Evolutionary conservation across 2,329 filamentous ascomycete genomes (phyloP).

Genomic region (Penicillium sp.): DNA sequence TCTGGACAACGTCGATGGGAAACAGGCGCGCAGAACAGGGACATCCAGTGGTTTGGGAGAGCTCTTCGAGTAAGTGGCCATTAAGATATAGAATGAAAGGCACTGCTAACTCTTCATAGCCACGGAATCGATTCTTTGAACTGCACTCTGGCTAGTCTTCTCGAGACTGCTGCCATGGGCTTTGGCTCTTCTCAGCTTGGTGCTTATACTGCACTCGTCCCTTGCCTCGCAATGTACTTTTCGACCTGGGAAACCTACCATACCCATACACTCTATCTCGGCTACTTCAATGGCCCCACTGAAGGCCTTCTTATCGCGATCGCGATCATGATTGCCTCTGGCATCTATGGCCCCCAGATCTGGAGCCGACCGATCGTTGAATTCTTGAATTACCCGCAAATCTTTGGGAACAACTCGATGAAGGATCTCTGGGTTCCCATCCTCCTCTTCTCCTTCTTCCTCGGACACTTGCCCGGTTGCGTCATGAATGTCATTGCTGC

Average conservation of each 20-base stretch:
- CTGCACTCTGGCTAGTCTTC: constrained; percentile 82
- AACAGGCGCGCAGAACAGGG: constrained; percentile 87
- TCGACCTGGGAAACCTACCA: constrained; percentile 99
- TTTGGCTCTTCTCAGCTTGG: constrained; percentile 75
- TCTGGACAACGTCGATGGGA: constrained; percentile 97
- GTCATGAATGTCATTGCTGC: constrained; percentile 75
- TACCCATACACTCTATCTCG: constrained; percentile 91
- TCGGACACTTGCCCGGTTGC: constrained; percentile 77
- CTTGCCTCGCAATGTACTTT: constrained; percentile 96
- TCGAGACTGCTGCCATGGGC: constrained; percentile 88
- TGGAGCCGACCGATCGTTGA: constrained; percentile 70
- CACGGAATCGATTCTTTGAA: constrained; percentile 98
- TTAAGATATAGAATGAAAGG: constrained; percentile 8
- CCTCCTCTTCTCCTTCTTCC: constrained; percentile 56
- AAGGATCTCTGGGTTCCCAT: constrained; percentile 79
- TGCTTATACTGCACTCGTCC: constrained; percentile 81
- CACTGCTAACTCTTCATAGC: no score
- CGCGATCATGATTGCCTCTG: constrained; percentile 73
- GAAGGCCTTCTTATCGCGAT: constrained; percentile 88
- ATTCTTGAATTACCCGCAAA: constrained; percentile 54
- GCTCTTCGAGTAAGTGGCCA: constrained; percentile 63
- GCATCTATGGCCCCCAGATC: constrained; percentile 76
- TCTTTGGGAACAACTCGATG: constrained; percentile 63
- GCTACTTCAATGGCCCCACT: constrained; percentile 93
- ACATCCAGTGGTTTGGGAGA: constrained; percentile 92